A percentile compares a stretch with the other conserved stretches of the same genome.
These are phyloP conservation scores for Epicoccum nigrum DNA, from an alignment of 2,329 filamentous ascomycete species.

Conservation along the genomic window DNA sequence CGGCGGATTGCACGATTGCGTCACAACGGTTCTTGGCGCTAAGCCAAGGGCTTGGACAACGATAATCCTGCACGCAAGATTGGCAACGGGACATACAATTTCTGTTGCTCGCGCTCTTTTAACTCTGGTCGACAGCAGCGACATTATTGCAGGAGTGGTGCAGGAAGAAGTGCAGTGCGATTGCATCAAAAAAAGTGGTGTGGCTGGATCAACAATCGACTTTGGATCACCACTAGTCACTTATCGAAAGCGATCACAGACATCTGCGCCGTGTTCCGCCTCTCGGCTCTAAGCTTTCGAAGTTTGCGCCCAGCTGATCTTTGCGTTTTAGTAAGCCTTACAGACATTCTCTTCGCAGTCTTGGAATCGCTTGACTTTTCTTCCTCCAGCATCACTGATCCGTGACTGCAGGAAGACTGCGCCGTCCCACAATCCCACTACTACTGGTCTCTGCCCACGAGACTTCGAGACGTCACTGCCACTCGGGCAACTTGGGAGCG, in stretches of 20 bases:
- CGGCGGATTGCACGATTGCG: slow-evolving; percentile 12
- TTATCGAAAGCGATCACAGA: slow-evolving; percentile 11
- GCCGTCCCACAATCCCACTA: slow-evolving; percentile 15
- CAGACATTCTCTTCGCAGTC: slow-evolving; percentile 9
- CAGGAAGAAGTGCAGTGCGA: slow-evolving; percentile 22
- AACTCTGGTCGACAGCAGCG: slow-evolving; percentile 7
- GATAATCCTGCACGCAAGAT: slow-evolving; percentile 17
- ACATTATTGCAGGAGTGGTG: slow-evolving; percentile 2
- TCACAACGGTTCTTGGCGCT: slow-evolving; percentile 1
- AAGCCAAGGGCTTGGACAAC: slow-evolving; percentile 22
- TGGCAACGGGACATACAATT: slow-evolving; percentile 12
- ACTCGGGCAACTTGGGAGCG: slow-evolving; percentile 43
- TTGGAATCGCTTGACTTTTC: slow-evolving; percentile 19
- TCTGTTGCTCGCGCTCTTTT: slow-evolving; percentile 10
- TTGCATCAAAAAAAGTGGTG: slow-evolving; percentile 18
- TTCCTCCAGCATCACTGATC: slow-evolving; percentile 17
- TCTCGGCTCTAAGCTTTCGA: slow-evolving; percentile 25
- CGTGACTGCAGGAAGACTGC: slow-evolving; percentile 5
- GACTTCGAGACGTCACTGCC: slow-evolving; percentile 23
- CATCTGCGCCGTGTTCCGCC: slow-evolving; percentile 16
- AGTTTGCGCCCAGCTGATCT: slow-evolving; percentile 22
- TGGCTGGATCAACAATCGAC: slow-evolving; percentile 4
- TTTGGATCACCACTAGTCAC: not conserved
- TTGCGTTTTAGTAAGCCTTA: slow-evolving; percentile 22
- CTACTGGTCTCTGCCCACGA: slow-evolving; percentile 14